Evolutionary conservation across 768 basidiomycete species (phyloP), one percentile per base, ranked within the genome.

Genomic region (Mycena olivaceomarginata): DNA sequence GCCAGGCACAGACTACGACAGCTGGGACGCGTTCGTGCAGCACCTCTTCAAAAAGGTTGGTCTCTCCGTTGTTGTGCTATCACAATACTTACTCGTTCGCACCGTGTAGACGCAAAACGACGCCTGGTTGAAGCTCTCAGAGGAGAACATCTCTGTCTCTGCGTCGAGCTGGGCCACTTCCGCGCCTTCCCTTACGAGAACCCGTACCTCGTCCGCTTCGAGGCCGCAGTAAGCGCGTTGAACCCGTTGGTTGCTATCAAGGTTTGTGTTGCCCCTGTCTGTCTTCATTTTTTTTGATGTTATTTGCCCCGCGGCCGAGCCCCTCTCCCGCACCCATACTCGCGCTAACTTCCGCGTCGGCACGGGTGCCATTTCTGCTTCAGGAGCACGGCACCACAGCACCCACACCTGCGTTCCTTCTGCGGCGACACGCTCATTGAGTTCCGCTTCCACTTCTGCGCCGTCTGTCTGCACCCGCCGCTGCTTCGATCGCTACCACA

Each of bases 171-270:
- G 15, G 92, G 93, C 53, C 89, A 91, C 71, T 96, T 94, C 84
- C 91, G 96, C 41, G 92, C 95, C 46, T 97, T 96, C 82, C 96
- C 96, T 6, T 96, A 96, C 80, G 94, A 97, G 83, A 96, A 96
- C 82, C 88, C n/a, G n/a, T 93, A 89, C 81, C 89, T 97, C 46
- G 92, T 90, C 10, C 94, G 95, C 11, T 97, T 97, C 80, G 96
- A 97, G 85, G 93, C 92, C 5, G 96, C 96, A 6, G 90, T 97
- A 45, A 89, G 92, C 25, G 82, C 84, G 45, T 87, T 98, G 75
- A 97, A 97, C 79, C 96, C 97, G 6, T 93, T 96, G 25, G 95
- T 97, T 68, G 95, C 95, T 0, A 94, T 96, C 81, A 96, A 97
- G 84, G 86, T 75, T 16, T 10, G 57, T 57, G 16, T 16, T 40